phyloP scores from a whole-genome alignment of 805 yeast species.

The Wickerhamomyces queroliae region DNA sequence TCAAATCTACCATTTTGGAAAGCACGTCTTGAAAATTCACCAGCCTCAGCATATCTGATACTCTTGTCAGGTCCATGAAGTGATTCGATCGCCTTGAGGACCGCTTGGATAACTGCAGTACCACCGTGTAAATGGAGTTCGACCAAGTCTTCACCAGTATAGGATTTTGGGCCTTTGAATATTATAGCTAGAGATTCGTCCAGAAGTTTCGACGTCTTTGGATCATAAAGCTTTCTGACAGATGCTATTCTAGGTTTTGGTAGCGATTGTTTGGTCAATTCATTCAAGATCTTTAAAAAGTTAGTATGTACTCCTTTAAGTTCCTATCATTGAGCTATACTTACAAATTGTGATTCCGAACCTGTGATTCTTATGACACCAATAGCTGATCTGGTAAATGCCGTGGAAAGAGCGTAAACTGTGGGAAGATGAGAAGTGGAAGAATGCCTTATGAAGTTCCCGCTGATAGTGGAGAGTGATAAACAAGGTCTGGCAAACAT shows the following conservation, averaged over 20 bases:
- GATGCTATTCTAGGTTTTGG: slow-evolving; percentile 53
- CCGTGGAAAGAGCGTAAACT: slow-evolving; percentile 86
- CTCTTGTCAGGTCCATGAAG: slow-evolving; percentile 38
- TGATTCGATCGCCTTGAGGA: slow-evolving; percentile 52
- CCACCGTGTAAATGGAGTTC: slow-evolving; percentile 97
- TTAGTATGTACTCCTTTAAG: neutral
- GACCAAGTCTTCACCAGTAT: slow-evolving; percentile 87
- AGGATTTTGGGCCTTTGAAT: slow-evolving; percentile 71
- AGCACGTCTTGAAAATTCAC: slow-evolving; percentile 87
- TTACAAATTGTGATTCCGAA: slow-evolving; percentile 37
- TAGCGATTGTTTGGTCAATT: slow-evolving; percentile 35
- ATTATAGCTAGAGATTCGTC: slow-evolving; percentile 74
- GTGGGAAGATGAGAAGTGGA: slow-evolving; percentile 42
- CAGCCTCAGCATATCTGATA: slow-evolving; percentile 83
- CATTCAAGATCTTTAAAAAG: slow-evolving; percentile 30
- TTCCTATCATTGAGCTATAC: neutral
- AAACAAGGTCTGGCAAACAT: too few species aligned
- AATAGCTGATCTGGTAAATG: slow-evolving; percentile 76
- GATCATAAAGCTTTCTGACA: slow-evolving; percentile 50
- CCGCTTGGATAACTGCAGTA: slow-evolving; percentile 69
- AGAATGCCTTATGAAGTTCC: neutral
- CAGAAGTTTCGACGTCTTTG: slow-evolving; percentile 35
- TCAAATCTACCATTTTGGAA: slow-evolving; percentile 81
- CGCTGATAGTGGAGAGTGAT: neutral
- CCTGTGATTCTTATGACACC: slow-evolving; percentile 86